phyloP scores from a whole-genome alignment of 108 stramenopile species.

The Conticribra weissflogii region DNA sequence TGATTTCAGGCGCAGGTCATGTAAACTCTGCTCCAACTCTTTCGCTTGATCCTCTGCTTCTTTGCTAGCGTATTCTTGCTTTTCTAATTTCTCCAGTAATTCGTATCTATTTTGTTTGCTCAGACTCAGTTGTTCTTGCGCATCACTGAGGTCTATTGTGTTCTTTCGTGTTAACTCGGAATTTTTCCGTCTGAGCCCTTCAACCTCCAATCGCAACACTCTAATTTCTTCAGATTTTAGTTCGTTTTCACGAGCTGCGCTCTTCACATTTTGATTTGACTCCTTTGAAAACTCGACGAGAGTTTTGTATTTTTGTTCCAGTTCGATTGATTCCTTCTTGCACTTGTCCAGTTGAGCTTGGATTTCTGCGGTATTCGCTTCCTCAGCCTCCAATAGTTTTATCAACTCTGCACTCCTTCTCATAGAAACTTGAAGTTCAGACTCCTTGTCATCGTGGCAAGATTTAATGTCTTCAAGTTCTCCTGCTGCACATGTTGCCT shows the following conservation, averaged over 20 bases:
- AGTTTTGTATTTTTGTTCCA: conserved; percentile 57
- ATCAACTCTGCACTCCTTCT: conserved; percentile 87
- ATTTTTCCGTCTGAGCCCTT: conserved; percentile 73
- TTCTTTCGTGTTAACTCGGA: conserved; percentile 74
- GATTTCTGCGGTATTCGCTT: conserved; percentile 62
- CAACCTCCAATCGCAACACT: conserved; percentile 73
- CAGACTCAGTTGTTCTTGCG: conserved; percentile 87
- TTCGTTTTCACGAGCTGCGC: conserved; percentile 68
- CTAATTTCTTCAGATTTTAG: conserved; percentile 87
- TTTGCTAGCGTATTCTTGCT: conserved; percentile 80
- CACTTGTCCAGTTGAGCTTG: conserved; percentile 47
- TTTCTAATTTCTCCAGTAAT: conserved; percentile 82
- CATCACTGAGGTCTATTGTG: conserved; percentile 84
- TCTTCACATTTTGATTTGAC: conserved; percentile 65
- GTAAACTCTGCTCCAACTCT: conserved; percentile 75
- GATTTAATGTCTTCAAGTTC: conserved; percentile 55
- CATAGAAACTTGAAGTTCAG: conserved; percentile 76
- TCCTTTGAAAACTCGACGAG: conserved; percentile 77
- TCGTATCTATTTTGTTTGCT: conserved; percentile 92
- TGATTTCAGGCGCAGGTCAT: conserved; percentile 59
- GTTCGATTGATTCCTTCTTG: conserved; percentile 40
- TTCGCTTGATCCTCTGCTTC: conserved; percentile 79
- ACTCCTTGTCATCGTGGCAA: conserved; percentile 56
- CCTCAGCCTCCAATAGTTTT: conserved; percentile 81
- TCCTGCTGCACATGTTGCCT: conserved; percentile 63